Evolutionary conservation across 164 flowering plant genomes (phyloP).

Genomic region (Warburgia ugandensis): DNA sequence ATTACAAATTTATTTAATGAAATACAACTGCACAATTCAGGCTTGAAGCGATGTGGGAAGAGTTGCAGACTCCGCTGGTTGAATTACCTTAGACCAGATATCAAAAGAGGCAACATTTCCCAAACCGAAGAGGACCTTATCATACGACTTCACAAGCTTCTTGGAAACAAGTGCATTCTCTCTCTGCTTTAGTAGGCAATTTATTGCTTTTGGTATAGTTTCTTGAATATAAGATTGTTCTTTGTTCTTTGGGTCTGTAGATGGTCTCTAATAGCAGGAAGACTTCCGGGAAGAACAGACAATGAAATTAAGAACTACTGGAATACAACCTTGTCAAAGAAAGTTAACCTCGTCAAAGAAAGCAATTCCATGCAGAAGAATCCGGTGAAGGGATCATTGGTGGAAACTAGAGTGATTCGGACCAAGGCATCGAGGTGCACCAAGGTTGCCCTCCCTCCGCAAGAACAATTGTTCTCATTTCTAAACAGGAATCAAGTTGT

Average conservation of each 20-base stretch:
- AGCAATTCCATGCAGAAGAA: not conserved
- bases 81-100: conserved; percentile 29
- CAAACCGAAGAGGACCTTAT: conserved; percentile 28
- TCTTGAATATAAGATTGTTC: not conserved
- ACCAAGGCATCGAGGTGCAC: conserved; percentile 29
- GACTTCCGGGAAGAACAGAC: conserved; percentile 46
- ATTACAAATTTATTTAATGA: not conserved
- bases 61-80: conserved; percentile 27
- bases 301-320: conserved; percentile 44
- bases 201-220: not conserved
- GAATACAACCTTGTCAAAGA: conserved; percentile 31
- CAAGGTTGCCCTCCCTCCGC: conserved; percentile 10
- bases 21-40: conserved; percentile 1
- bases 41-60: conserved; percentile 26
- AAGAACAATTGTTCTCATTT: too few relatives aligned
- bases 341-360: conserved; percentile 4
- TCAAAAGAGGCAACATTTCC: conserved; percentile 27
- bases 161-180: conserved; percentile 20
- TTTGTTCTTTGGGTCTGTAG: conserved; percentile 8
- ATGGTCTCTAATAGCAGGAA: conserved; percentile 38
- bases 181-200: not conserved
- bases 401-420: conserved; percentile 8
- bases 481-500: too few relatives aligned
- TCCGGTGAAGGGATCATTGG: not conserved
- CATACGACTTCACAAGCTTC: conserved; percentile 22